Percentiles rank a stretch among this genome's conserved stretches.
Evolutionary conservation across 225 moss, liverwort and hornwort genomes (phyloP).

Genomic region (Straminergon stramineum): DNA sequence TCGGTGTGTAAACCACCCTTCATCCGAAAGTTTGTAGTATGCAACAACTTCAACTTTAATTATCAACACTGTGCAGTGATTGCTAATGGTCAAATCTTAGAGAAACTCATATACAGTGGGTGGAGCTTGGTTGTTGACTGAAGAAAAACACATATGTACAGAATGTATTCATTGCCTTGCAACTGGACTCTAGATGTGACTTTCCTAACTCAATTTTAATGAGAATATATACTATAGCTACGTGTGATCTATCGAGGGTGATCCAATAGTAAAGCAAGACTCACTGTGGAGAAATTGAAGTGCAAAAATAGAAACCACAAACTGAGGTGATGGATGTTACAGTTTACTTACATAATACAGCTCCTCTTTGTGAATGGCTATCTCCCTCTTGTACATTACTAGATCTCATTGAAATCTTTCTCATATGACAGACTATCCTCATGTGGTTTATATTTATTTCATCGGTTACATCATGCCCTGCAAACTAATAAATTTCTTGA

Average conservation of each 20-base stretch:
- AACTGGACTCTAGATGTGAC: neutral
- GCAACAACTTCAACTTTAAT: neutral
- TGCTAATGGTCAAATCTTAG: neutral
- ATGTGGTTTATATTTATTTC: neutral
- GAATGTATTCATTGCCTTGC: neutral
- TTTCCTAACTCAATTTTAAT: neutral
- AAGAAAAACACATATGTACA: neutral
- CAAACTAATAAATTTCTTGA: neutral
- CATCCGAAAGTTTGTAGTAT: neutral
- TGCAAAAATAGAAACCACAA: neutral
- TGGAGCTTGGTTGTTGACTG: neutral
- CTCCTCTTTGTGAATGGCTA: neutral
- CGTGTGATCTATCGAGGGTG: neutral
- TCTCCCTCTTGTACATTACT: neutral
- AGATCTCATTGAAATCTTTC: neutral
- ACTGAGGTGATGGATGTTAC: neutral
- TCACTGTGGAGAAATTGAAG: neutral
- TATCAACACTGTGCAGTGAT: neutral
- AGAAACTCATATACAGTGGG: neutral
- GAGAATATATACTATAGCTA: neutral
- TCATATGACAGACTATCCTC: neutral
- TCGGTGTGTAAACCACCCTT: constrained; percentile 12
- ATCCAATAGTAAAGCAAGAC: neutral
- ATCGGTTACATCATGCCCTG: neutral
- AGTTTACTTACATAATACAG: neutral